Conservation (phyloP, 106 monocot genomes). For the Vanilla planifolia region DNA sequence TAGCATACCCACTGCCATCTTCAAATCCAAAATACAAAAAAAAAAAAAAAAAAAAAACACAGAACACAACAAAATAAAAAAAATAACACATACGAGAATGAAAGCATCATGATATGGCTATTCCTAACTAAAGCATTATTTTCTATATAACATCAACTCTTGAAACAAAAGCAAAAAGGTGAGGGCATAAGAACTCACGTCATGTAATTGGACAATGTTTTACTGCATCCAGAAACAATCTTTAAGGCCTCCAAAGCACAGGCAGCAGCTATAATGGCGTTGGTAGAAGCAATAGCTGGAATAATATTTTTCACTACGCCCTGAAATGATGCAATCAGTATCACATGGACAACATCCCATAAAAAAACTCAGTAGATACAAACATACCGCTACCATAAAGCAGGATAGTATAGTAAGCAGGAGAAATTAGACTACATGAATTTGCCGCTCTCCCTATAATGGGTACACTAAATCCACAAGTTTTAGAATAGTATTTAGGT, state of each 20-base stretch:
- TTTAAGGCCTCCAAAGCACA: constrained; percentile 96
- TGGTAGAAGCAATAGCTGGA: constrained; percentile 99
- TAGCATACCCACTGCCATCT: too few relatives aligned
- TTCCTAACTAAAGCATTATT: not conserved
- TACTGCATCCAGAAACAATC: constrained; percentile 97
- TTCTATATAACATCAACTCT: not conserved
- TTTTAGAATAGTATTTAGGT: too few relatives aligned
- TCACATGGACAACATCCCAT: not conserved
- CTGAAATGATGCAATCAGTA: constrained; percentile 33
- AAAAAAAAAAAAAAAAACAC: too few relatives aligned
- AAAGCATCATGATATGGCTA: not conserved
- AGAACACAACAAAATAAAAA: too few relatives aligned
- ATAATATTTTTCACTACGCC: constrained; percentile 99
- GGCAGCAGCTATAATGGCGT: constrained; percentile 92
- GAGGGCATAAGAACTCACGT: constrained; percentile 45
- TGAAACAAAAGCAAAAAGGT: not conserved
- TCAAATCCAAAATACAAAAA: too few relatives aligned
- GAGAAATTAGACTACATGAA: too few relatives aligned
- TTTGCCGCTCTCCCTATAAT: too few relatives aligned
- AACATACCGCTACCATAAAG: too few relatives aligned
- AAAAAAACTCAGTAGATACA: too few relatives aligned
- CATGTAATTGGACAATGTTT: constrained; percentile 93
- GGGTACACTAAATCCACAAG: too few relatives aligned
- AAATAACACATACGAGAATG: not conserved
- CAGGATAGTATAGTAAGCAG: too few relatives aligned